Conservation (phyloP, 345 rosid species). For the Brassica nigra region DNA sequence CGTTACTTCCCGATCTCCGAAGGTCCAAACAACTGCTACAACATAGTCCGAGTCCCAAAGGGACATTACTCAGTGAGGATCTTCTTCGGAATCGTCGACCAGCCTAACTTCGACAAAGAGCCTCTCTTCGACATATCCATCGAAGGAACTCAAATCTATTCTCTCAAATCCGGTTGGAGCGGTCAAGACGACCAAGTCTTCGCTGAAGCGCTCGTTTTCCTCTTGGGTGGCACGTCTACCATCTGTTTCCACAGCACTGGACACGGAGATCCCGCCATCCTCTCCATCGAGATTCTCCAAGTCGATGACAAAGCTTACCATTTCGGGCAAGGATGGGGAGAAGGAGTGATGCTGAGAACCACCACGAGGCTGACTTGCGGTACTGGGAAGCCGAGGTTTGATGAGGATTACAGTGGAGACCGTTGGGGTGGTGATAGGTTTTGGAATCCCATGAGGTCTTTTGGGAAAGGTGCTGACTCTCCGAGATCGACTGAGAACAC, state of each 20-base stretch:
- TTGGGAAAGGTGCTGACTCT: conserved; percentile 60
- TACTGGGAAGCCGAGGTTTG: conserved; percentile 65
- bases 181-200: conserved; percentile 74
- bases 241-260: conserved; percentile 97
- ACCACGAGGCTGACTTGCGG: conserved; percentile 83
- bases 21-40: conserved; percentile 92
- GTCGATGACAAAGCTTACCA: conserved; percentile 75
- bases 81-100: conserved; percentile 63
- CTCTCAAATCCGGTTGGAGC: conserved; percentile 90
- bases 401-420: conserved; percentile 72
- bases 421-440: conserved; percentile 99
- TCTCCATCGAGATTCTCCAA: conserved; percentile 86
- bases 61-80: conserved; percentile 85
- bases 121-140: conserved; percentile 90
- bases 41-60: conserved; percentile 62
- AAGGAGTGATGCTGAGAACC: conserved; percentile 67
- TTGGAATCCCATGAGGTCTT: conserved; percentile 68
- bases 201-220: conserved; percentile 75
- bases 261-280: conserved; percentile 92
- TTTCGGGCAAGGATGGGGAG: conserved; percentile 59
- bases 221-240: conserved; percentile 63
- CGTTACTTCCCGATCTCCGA: conserved; percentile 87
- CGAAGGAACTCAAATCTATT: conserved; percentile 81
- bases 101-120: conserved; percentile 58
- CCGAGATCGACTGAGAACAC: conserved; percentile 61